These are phyloP conservation scores for Kwoniella bestiolae DNA, from an alignment of 768 basidiomycete species.

Conservation along the genomic window DNA sequence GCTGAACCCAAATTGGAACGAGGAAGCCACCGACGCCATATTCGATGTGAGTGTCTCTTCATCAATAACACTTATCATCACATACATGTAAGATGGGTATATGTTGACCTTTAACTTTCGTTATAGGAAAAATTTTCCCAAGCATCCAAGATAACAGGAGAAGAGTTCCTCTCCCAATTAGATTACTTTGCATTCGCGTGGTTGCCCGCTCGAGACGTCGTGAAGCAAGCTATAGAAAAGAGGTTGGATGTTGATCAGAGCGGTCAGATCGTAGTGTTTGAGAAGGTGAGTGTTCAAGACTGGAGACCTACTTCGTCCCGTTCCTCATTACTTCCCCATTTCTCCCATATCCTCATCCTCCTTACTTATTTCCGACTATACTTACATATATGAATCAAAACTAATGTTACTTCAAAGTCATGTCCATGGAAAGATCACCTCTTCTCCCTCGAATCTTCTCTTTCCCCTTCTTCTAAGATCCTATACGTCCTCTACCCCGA, in stretches of 20 bases:
- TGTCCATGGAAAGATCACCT: constrained; percentile 75
- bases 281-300: constrained; percentile 61
- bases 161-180: constrained; percentile 78
- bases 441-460: constrained; percentile 77
- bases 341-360: neutral
- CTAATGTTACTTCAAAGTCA: constrained; percentile 28
- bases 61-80: too few relatives aligned
- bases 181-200: constrained; percentile 85
- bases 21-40: constrained; percentile 67
- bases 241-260: constrained; percentile 68
- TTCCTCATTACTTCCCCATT: constrained; percentile 1
- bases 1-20: constrained; percentile 93
- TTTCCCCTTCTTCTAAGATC: constrained; percentile 62
- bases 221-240: constrained; percentile 66
- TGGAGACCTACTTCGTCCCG: too few relatives aligned
- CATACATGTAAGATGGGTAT: too few relatives aligned
- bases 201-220: constrained; percentile 86
- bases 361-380: too few relatives aligned
- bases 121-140: constrained; percentile 70
- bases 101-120: neutral
- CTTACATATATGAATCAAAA: too few relatives aligned
- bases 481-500: constrained; percentile 84
- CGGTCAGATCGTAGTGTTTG: constrained; percentile 79
- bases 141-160: constrained; percentile 80
- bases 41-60: constrained; percentile 69